A percentile compares a stretch with the other conserved stretches of the same genome.
phyloP scores from a whole-genome alignment of 208 protist species.

The Trypanosoma rangeli region DNA sequence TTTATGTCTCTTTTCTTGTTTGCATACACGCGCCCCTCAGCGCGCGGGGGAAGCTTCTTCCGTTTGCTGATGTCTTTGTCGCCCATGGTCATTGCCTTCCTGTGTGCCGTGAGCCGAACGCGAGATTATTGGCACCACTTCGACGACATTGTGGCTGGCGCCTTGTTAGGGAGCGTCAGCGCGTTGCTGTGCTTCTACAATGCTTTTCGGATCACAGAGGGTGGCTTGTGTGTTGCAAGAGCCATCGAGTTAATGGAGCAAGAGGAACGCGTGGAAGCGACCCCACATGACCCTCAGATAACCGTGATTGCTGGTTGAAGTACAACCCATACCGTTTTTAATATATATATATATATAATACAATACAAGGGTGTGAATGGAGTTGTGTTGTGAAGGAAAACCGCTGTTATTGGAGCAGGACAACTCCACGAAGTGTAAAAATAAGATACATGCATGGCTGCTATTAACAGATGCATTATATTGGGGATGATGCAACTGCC shows the following conservation, averaged over 20 bases:
- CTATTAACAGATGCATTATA: no score
- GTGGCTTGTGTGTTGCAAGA: slow-evolving; percentile 10
- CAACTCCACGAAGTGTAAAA: no score
- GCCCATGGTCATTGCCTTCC: slow-evolving; percentile 50
- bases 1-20: slow-evolving; percentile 74
- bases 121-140: slow-evolving; percentile 89
- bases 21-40: slow-evolving; percentile 56
- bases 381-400: no score
- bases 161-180: slow-evolving; percentile 55
- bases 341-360: no score
- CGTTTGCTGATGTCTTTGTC: slow-evolving; percentile 57
- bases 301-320: background rate
- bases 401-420: no score
- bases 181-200: slow-evolving; percentile 46
- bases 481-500: no score
- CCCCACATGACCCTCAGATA: background rate
- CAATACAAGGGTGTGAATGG: no score
- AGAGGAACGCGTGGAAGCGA: background rate
- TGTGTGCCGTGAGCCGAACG: slow-evolving; percentile 83
- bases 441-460: no score
- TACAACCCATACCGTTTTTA: background rate
- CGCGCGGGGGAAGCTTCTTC: slow-evolving; percentile 63
- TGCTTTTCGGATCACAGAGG: slow-evolving; percentile 6
- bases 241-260: background rate
- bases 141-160: slow-evolving; percentile 76